Evolutionary conservation across 192 early-diverging fungal species (phyloP), one percentile per base, ranked within the genome.

Genomic region (Coemansia pectinata): DNA sequence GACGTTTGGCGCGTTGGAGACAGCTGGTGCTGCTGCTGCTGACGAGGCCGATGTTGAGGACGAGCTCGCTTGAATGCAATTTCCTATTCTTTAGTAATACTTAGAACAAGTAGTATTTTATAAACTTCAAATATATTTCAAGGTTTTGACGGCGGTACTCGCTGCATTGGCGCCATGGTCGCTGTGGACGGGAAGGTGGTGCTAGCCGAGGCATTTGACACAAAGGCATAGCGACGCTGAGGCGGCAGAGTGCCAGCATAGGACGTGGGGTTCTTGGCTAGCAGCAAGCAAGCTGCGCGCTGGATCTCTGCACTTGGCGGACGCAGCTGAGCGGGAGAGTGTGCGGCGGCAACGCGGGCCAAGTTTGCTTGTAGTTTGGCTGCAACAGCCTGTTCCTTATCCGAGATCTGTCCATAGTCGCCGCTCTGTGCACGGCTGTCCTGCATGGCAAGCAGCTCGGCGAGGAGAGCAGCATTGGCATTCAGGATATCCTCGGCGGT

Each of bases 1-100:
- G 77, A 98, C 93, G 79, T 99, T 94, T 85, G 87, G 87, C 48
- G 85, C 83, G 6, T 87, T 92, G 85, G 91, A 84, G 34, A 72
- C 4, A 9, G 57, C 68, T 17, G 69, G n/a, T 31, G 73, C 69
- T 17, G 66, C 42, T 1, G 66, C 42, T 3, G 74, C 71, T n/a
- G 77, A 59, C 8, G 57, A 73, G 40, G 82, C 67, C 12, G 82
- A 84, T 17, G 50, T 76, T 27, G 82, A 84, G 25, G 82, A 84
- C n/a, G 82, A 84, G 74, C 76, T 84, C 65, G 82, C 73, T 11
- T 84, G 40, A 73, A 4, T 1, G 9, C 38, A n/a, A 19, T 2
- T 68, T 59, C 14, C 25, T 33, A 40, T 31, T 66, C 12, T 25
- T 12, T 42, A 8, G 9, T 34, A 29, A 14, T 21, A n/a, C 14